Evolutionary conservation across 1,284 basidiomycete genomes (phyloP), one percentile per base, ranked within the genome.

Genomic region (Nidula niveotomentosa): DNA sequence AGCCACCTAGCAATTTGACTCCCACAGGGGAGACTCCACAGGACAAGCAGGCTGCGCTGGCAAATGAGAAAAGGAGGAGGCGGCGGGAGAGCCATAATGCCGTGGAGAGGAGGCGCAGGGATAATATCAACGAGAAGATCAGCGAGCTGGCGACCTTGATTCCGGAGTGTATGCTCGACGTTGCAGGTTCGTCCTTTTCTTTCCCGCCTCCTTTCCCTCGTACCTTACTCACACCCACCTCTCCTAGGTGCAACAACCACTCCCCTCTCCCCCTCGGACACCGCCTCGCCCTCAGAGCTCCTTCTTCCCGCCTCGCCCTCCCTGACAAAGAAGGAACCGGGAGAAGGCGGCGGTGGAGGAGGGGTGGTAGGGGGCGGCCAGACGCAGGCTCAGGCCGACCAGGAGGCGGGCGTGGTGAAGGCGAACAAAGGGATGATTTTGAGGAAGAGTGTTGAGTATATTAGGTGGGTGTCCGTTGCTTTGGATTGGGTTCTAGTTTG

Each of bases 71-170:
- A 69, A 76, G 92, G 9, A 74, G 91, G 8, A 75, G 90, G 45
- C 74, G 93, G 48, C 76, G 93, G 56, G 93, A 95, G 71, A 90
- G 86, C 6, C 94, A 96, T 69, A 96, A 96, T 65, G 93, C 93
- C 3, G 94, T 96, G 59, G 94, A 96, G 75, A 79, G 94, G 15
- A 75, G 94, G 33, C 70, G 94, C 52, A 72, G 94, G 48, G 94
- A 96, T 68, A 95, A 94, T 69, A 96, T 96, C 70, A 96, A 96
- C 71, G 94, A 96, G 75, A 91, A 92, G 72, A 96, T 96, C 62
- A 84, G 84, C 47, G 94, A 96, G 69, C 81, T 96, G 1, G 91
- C 93, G 13, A 90, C 89, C 23, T 77, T 96, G 52, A 90, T 96
- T 56, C 94, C 94, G 1, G 92, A 93, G 68, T 86, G 86, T 63